phyloP scores from a whole-genome alignment of 2,329 filamentous ascomycete species.

The Fusarium secorum region DNA sequence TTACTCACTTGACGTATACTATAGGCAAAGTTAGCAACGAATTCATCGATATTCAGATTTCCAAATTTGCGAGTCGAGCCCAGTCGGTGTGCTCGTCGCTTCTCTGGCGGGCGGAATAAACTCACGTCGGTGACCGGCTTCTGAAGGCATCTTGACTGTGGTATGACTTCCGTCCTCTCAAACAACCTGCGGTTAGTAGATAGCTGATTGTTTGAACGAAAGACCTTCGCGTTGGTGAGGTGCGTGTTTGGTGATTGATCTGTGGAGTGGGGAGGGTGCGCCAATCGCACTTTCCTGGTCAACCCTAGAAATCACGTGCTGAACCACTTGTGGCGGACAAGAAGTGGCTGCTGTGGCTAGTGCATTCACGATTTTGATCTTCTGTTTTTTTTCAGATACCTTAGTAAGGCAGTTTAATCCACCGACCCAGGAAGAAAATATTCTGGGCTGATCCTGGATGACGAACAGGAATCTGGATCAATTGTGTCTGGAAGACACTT shows the following conservation, averaged over 20 bases:
- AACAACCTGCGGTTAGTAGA: conserved; percentile 54
- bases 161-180: conserved; percentile 56
- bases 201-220: conserved; percentile 55
- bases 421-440: not conserved
- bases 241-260: conserved; percentile 53
- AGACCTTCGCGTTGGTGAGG: conserved; percentile 53
- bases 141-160: conserved; percentile 82
- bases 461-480: not conserved
- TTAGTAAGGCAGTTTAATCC: not conserved
- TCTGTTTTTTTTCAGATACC: not conserved
- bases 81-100: conserved; percentile 18
- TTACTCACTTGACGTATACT: conserved; percentile 92
- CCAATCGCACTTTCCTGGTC: not conserved
- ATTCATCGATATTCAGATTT: conserved; percentile 25
- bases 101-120: conserved; percentile 45
- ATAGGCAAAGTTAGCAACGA: conserved; percentile 49
- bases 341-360: not conserved
- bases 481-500: not conserved
- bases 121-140: conserved; percentile 89
- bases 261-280: conserved; percentile 50
- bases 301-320: conserved; percentile 51
- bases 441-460: not conserved
- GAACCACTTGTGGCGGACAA: not conserved
- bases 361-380: no score
- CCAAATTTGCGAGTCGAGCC: conserved; percentile 9